Percentiles rank a stretch among this genome's conserved stretches.
These are phyloP conservation scores for Aspergillus neotritici DNA, from an alignment of 2,329 filamentous ascomycete genomes.

Conservation along the genomic window DNA sequence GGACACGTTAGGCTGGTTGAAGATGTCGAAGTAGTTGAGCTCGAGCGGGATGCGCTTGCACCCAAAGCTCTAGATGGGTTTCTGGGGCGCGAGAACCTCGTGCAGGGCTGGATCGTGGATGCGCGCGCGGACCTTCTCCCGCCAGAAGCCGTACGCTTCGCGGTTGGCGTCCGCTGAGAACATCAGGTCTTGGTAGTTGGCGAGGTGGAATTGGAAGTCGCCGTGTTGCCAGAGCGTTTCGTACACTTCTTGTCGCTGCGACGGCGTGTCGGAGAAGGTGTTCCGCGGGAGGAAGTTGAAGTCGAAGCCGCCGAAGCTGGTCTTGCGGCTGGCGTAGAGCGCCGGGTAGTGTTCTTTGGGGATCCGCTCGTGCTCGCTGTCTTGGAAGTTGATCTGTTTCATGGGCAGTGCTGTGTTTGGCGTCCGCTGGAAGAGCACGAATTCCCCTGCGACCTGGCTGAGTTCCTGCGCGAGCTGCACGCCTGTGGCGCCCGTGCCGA, in stretches of 20 bases:
- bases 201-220: slow-evolving; percentile 53
- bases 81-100: slow-evolving; percentile 49
- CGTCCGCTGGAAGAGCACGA: slow-evolving; percentile 61
- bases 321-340: slow-evolving; percentile 50
- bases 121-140: slow-evolving; percentile 46
- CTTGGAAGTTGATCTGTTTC: slow-evolving; percentile 46
- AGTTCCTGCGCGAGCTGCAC: slow-evolving; percentile 57
- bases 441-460: slow-evolving; percentile 47
- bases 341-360: slow-evolving; percentile 43
- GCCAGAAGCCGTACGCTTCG: slow-evolving; percentile 54
- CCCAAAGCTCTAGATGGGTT: slow-evolving; percentile 52
- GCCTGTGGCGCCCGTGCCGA: slow-evolving; percentile 53
- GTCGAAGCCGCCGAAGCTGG: slow-evolving; percentile 54
- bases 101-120: slow-evolving; percentile 47
- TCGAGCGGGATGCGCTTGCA: slow-evolving; percentile 48
- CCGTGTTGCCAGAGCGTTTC: slow-evolving; percentile 47
- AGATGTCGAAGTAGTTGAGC: slow-evolving; percentile 47
- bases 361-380: slow-evolving; percentile 46
- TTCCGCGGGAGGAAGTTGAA: slow-evolving; percentile 53
- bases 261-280: slow-evolving; percentile 51
- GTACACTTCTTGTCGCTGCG: slow-evolving; percentile 48
- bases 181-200: slow-evolving; percentile 51
- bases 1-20: slow-evolving; percentile 43
- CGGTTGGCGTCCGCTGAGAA: slow-evolving; percentile 46
- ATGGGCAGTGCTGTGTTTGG: slow-evolving; percentile 62